Base-by-base conservation (phyloP, 176 grass and related monocot species). In the Ensete ventricosum region DNA sequence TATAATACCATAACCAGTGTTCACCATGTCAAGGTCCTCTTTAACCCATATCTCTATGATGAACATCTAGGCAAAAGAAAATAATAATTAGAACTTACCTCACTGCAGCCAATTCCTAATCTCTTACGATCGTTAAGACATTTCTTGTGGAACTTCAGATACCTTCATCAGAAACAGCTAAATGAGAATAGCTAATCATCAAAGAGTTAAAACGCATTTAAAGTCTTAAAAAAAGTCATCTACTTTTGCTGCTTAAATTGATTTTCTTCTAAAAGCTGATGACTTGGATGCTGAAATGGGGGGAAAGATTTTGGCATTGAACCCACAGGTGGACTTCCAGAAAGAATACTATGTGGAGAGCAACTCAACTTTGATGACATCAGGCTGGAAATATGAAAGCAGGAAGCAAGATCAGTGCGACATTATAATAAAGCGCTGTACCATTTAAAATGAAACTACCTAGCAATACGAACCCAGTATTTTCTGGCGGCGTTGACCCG, bases 201-300 rank as follows among this genome's bases (percentile, higher is more conserved):
- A 11, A 29, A 52, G 14, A 71, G 62, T 24, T 59, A 1, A 11
- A 11, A 54, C 49, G 50, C 64, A 57, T 17, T 51, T 8, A 64
- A 14, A 64, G 23, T 64, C 4, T 2, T n/a, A 53, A 52, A 11
- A 65, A 65, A 34, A 84, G 25, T 22, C 62, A 69, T 78, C 57
- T 95, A 99, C 96, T 92, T 99, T 76, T 99, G 96, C 65, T 89
- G 96, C 81, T 95, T 92, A 77, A 99, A 89, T 73, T 99, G 87
- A 89, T 94, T 99, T 83, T 94, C 88, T 24, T 87, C 91, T 57
- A 99, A 73, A 75, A 99, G 91, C 69, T 91, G 91, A 82, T 86
- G 83, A 27, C 86, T 95, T 63, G 91, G 96, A 77, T 95, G 91
- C 81, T 99, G 96, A 89, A 91, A 91, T 34, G 87, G 86, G 76